Evolutionary conservation across 2,329 filamentous ascomycete genomes (phyloP), one percentile per base, ranked within the genome.

Genomic region (Aspergillus spinulosporus): DNA sequence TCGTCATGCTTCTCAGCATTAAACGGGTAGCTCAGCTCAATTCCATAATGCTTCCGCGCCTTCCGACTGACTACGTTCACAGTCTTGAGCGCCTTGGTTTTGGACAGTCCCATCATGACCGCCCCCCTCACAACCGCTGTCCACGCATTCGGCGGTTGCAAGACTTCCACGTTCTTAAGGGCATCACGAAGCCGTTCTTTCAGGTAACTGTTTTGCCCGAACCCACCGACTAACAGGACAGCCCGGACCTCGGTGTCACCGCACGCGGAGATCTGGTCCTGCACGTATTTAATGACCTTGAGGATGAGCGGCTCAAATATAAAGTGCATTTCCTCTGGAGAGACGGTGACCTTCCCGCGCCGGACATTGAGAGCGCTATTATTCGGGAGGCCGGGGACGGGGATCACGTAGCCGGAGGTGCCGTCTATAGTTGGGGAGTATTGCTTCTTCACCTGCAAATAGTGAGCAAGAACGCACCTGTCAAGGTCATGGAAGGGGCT

Each of bases 201-300:
- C 12, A 70, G 60, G 37, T 66, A 70, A 1, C 52, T 53, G 31
- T 60, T 70, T 11, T 70, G 61, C 8, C 67, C 68, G 47, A 71
- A 69, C 1, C 67, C 67, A 1, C 69, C 68, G 1, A 71, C 68
- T 0, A 71, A 49, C 1, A 70, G 60, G 1, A 72, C 58, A 5
- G 65, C 58, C 60, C 81, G 79, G 43, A 53, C 32, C 8, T 37
- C 36, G 58, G 88, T 85, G 40, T 84, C 83, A 68, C 81, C 81
- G 37, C 83, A 84, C 12, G 82, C 82, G 74, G 85, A 83, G 62
- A 69, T 58, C 43, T 69, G 67, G 26, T 55, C 39, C 29, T 58
- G 55, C 4, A 70, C 64, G 5, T 58, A 45, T 7, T 50, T 49
- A 36, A 68, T 49, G 0, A 63, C 60, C 28, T 59, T 43, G 6